Base-by-base conservation (phyloP, 176 grass and related monocot species). In the Miscanthus lutarioriparius region DNA sequence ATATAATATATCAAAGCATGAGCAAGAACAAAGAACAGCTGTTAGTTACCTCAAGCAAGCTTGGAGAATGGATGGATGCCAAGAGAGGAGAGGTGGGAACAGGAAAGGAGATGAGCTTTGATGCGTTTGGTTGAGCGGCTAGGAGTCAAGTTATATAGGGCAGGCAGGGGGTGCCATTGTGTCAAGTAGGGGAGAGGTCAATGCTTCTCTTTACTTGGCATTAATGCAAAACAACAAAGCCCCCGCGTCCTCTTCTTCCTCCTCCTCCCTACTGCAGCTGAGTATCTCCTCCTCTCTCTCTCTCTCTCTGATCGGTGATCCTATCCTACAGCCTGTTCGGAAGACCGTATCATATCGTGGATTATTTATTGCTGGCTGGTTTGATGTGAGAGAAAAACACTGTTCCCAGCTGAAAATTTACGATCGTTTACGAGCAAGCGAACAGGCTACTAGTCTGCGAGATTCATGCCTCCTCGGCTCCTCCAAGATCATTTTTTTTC, bases 141-240 rank as follows among this genome's bases (percentile, higher is more conserved):
- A 26, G 62, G 36, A 66, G 10, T 3, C 56, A 11, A 83, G 69
- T 93, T 93, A 83, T 90, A 90, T 90, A 93, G 62, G 73, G 74
- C 77, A 47, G 40, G 69, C 7, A 13, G 70, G 30, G 53, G 47
- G 62, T 59, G 74, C 53, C 47, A 71, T 53, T 48, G 45, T 47
- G 74, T 64, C 58, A 66, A 77, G 68, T 71, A 67, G 84, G 38
- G 77, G 84, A 64, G 89, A 91, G 86, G 86, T 89, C 91, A 92
- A 92, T 90, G 90, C 68, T 92, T 81, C 82, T 78, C 67, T 87
- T 78, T 76, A 85, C 70, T 91, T 78, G 51, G 68, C 69, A 84
- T 88, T 77, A 87, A 87, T 89, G 81, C 80, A 84, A 85, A 69
- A 87, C 79, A 77, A 86, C 68, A 86, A 86, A 67, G 64, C 44